Conservation (phyloP, 2,329 filamentous ascomycete species). For the Coniochaeta hoffmannii region DNA sequence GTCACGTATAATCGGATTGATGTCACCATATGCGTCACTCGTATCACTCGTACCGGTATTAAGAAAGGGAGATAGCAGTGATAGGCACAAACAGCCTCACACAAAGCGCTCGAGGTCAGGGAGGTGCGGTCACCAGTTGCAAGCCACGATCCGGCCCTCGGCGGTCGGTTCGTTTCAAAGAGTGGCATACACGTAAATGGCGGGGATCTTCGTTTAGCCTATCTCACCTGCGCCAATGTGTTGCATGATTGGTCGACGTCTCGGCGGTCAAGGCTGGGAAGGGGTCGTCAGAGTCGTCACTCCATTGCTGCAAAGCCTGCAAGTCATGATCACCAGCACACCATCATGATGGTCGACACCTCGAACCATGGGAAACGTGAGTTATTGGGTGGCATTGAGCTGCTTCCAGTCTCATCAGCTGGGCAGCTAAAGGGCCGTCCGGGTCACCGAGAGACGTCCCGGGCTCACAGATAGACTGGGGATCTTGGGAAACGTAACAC, state of each 20-base stretch:
- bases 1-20: too few relatives aligned
- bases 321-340: background rate
- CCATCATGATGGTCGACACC: background rate
- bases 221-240: background rate
- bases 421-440: background rate
- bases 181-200: background rate
- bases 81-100: too few relatives aligned
- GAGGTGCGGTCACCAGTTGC: background rate
- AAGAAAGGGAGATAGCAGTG: too few relatives aligned
- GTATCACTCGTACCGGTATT: too few relatives aligned
- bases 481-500: too few relatives aligned
- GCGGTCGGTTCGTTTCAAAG: background rate
- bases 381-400: background rate
- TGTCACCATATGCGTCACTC: too few relatives aligned
- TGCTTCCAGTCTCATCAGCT: background rate
- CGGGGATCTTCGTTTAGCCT: background rate
- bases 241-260: background rate
- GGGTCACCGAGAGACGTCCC: background rate
- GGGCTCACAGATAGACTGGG: too few relatives aligned
- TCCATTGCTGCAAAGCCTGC: background rate
- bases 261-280: background rate
- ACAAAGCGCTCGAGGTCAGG: background rate
- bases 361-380: background rate
- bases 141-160: background rate
- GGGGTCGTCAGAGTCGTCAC: background rate